phyloP scores from a whole-genome alignment of 2,329 filamentous ascomycete species.

The Neofusicoccum cordaticola region DNA sequence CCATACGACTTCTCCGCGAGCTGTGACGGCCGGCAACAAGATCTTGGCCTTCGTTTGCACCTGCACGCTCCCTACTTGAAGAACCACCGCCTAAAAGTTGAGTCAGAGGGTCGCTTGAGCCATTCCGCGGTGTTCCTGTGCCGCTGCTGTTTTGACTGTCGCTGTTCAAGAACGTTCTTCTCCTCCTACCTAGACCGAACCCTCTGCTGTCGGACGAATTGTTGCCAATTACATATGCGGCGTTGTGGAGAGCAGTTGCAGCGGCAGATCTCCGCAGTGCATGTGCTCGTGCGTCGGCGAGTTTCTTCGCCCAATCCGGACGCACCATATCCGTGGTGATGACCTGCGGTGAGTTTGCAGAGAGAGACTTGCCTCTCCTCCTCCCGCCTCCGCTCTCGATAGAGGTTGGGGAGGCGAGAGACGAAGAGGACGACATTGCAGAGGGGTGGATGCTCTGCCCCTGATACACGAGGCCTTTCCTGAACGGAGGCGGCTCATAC shows the following conservation, averaged over 20 bases:
- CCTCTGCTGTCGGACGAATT: constrained; percentile 45
- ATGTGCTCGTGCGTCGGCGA: constrained; percentile 79
- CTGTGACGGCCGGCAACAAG: constrained; percentile 44
- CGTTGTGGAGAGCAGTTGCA: constrained; percentile 89
- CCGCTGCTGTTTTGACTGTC: constrained; percentile 47
- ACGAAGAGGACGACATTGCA: constrained; percentile 84
- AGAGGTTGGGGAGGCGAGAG: constrained; percentile 53
- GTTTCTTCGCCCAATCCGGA: constrained; percentile 90
- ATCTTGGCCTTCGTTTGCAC: constrained; percentile 34
- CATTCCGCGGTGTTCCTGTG: constrained; percentile 42
- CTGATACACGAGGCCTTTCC: constrained; percentile 73
- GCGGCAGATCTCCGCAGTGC: constrained; percentile 84
- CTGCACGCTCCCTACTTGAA: constrained; percentile 26
- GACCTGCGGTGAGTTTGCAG: constrained; percentile 78
- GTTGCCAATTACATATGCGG: constrained; percentile 80
- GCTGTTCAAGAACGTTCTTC: constrained; percentile 50
- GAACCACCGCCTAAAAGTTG: constrained; percentile 24
- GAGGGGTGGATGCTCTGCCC: constrained; percentile 53
- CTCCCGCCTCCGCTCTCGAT: constrained; percentile 36
- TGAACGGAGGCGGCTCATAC: constrained; percentile 85
- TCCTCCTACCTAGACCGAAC: constrained; percentile 48
- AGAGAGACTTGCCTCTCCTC: constrained; percentile 67
- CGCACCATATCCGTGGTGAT: constrained; percentile 90
- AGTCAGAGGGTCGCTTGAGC: constrained; percentile 27
- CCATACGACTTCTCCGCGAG: constrained; percentile 62